Percentiles rank a stretch among this genome's conserved stretches.
Conservation (phyloP, 306 rosid genomes). For the Cucurbita maxima region DNA sequence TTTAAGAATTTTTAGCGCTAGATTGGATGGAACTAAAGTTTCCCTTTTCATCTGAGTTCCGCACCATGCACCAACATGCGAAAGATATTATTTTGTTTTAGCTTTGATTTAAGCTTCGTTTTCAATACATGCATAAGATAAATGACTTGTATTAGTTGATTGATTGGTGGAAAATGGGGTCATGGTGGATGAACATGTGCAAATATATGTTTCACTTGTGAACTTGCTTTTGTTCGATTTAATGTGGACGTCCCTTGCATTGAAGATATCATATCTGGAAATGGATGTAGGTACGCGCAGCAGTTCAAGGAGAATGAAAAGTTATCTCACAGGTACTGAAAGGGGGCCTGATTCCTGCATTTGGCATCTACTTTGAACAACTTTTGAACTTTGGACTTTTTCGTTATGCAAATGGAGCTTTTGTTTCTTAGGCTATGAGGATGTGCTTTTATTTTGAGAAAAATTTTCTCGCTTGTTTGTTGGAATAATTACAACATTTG, state of each 20-base stretch:
- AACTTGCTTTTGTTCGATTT: background rate
- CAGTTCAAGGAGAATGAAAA: conserved; percentile 31
- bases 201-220: no score
- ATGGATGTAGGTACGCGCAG: conserved; percentile 28
- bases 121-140: background rate
- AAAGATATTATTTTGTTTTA: background rate
- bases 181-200: background rate
- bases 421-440: background rate
- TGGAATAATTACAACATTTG: background rate
- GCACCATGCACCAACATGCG: background rate
- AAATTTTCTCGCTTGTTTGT: background rate
- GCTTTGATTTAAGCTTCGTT: background rate
- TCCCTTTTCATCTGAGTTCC: background rate
- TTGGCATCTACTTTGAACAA: background rate
- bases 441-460: conserved; percentile 1
- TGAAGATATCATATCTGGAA: background rate
- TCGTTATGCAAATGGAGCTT: background rate
- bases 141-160: background rate
- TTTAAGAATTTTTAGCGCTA: background rate
- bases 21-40: background rate
- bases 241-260: background rate
- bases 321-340: conserved; percentile 33
- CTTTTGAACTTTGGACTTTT: background rate
- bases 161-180: background rate
- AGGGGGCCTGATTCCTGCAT: background rate